These are phyloP conservation scores for Rasamsonia emersonii DNA, from an alignment of 2,329 filamentous ascomycete genomes.

Conservation along the genomic window DNA sequence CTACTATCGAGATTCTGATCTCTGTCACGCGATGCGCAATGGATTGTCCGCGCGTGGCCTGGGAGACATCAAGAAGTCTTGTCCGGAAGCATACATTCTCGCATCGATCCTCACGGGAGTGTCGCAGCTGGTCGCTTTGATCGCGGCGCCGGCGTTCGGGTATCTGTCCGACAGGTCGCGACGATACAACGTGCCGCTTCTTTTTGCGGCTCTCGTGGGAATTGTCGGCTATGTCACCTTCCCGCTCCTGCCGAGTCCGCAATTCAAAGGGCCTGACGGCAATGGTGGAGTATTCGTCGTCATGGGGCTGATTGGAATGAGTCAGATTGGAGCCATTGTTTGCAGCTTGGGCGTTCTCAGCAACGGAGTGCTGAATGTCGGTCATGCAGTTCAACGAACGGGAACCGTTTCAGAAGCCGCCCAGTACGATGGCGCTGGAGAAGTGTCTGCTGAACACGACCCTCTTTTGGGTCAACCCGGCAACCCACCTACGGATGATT, in stretches of 20 bases:
- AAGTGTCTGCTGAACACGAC: constrained; percentile 16
- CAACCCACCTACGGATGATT: constrained; percentile 19
- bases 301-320: constrained; percentile 74
- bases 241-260: constrained; percentile 66
- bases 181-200: constrained; percentile 63
- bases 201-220: constrained; percentile 63
- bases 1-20: constrained; percentile 73
- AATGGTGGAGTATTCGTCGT: constrained; percentile 63
- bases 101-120: constrained; percentile 81
- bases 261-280: constrained; percentile 62
- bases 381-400: constrained; percentile 3
- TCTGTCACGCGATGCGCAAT: constrained; percentile 51
- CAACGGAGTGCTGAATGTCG: constrained; percentile 58
- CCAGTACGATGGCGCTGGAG: not conserved
- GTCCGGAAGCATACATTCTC: constrained; percentile 76
- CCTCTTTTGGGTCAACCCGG: constrained; percentile 19
- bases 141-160: constrained; percentile 81
- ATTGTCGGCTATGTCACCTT: constrained; percentile 71
- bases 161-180: constrained; percentile 65
- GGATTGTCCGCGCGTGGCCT: constrained; percentile 21
- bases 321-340: constrained; percentile 93
- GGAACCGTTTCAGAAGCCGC: constrained; percentile 2
- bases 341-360: constrained; percentile 87
- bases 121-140: constrained; percentile 74
- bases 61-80: constrained; percentile 71